These are phyloP conservation scores for Mycena floridula DNA, from an alignment of 768 basidiomycete genomes.

Conservation along the genomic window DNA sequence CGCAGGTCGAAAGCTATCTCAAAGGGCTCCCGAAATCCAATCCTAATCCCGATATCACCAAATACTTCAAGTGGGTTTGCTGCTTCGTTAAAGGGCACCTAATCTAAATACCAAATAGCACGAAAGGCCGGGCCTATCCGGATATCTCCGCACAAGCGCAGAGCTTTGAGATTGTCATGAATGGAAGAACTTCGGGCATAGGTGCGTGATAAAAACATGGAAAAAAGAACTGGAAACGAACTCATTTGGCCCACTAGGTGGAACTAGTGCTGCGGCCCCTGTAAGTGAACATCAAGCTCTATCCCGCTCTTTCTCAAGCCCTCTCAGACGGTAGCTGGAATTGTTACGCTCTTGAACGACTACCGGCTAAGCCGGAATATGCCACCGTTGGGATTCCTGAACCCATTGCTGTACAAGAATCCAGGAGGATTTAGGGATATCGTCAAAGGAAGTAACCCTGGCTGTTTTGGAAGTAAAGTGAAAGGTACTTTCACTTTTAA, in stretches of 20 bases:
- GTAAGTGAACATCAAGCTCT: too few species aligned
- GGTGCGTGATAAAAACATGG: too few species aligned
- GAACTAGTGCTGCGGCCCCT: conserved; percentile 16
- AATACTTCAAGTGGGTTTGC: too few species aligned
- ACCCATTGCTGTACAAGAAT: conserved; percentile 15
- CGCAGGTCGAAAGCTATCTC: conserved; percentile 21
- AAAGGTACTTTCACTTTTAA: too few species aligned
- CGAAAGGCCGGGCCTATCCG: conserved; percentile 21
- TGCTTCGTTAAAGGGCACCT: too few species aligned
- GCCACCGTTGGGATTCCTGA: conserved; percentile 16
- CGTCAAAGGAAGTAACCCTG: conserved; percentile 29
- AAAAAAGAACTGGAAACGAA: not conserved
- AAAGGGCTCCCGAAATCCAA: conserved; percentile 16
- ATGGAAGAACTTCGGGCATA: conserved; percentile 7
- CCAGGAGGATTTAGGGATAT: conserved; percentile 19
- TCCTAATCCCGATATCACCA: too few species aligned
- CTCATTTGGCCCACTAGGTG: conserved; percentile 10
- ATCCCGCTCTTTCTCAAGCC: too few species aligned
- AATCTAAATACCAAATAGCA: too few species aligned
- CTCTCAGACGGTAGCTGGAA: conserved; percentile 22
- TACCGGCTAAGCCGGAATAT: conserved; percentile 14
- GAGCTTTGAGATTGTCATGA: conserved; percentile 15
- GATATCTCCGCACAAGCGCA: conserved; percentile 24
- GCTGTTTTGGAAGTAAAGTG: too few species aligned
- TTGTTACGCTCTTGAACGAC: conserved; percentile 24